phyloP scores from a whole-genome alignment of 2,329 filamentous ascomycete species.

The Niveomyces coronatus region DNA sequence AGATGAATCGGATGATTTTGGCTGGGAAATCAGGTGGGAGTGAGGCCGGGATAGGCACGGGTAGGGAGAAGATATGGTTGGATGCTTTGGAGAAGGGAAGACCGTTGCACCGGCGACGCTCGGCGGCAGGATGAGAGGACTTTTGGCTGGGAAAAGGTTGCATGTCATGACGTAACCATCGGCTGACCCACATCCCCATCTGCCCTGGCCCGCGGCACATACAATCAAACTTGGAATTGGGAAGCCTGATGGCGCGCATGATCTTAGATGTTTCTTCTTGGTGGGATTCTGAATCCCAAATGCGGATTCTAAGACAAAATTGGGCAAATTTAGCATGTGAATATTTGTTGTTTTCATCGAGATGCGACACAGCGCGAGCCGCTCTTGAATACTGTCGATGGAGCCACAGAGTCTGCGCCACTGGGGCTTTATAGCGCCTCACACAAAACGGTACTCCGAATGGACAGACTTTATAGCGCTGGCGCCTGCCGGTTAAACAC shows the following conservation, averaged over 20 bases:
- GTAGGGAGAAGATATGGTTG: too few relatives aligned
- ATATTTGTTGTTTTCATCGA: background rate
- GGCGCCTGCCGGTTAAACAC: too few relatives aligned
- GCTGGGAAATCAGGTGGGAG: background rate
- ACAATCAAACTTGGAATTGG: too few relatives aligned
- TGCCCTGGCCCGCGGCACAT: background rate
- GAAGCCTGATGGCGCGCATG: too few relatives aligned
- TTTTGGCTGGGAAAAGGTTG: background rate
- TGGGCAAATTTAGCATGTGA: background rate
- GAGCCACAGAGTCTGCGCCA: too few relatives aligned
- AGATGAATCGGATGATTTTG: background rate
- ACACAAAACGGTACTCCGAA: too few relatives aligned
- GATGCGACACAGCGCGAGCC: too few relatives aligned
- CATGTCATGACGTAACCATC: constrained; percentile 11
- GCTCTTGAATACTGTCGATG: too few relatives aligned
- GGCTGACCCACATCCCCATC: background rate
- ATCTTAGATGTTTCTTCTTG: too few relatives aligned
- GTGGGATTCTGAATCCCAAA: too few relatives aligned
- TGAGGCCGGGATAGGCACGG: background rate
- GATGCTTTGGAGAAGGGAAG: background rate
- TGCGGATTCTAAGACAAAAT: background rate
- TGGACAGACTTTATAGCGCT: too few relatives aligned
- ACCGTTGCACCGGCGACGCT: background rate
- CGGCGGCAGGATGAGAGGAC: background rate
- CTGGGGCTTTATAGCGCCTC: too few relatives aligned